Conservation (phyloP, 345 rosid genomes). For the Microthlaspi erraticum region DNA sequence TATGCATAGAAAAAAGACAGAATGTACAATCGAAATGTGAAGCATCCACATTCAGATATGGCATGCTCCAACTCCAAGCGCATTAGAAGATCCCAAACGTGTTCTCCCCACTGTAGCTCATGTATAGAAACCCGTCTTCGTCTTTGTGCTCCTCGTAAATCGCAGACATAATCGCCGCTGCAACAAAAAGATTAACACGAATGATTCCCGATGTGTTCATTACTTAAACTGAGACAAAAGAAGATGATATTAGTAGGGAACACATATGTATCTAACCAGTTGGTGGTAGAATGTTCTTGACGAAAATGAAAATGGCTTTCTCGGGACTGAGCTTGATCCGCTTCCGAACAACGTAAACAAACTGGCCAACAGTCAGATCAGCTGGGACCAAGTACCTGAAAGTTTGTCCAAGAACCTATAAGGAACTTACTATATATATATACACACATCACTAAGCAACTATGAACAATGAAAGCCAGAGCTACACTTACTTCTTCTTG, state of each 20-base stretch:
- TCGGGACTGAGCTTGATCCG: conserved; percentile 66
- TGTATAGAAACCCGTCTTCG: conserved; percentile 63
- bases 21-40: conserved; percentile 26
- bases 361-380: conserved; percentile 68
- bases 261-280: conserved; percentile 43
- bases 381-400: conserved; percentile 64
- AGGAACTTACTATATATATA: neutral
- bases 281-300: conserved; percentile 60
- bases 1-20: conserved; percentile 22
- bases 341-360: conserved; percentile 66
- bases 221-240: too few relatives aligned
- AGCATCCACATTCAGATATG: conserved; percentile 19
- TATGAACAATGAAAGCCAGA: neutral
- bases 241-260: neutral
- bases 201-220: too few relatives aligned
- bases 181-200: neutral
- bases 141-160: conserved; percentile 52
- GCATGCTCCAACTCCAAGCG: neutral
- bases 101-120: conserved; percentile 70
- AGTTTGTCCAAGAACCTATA: neutral
- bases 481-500: conserved; percentile 79
- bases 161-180: conserved; percentile 65
- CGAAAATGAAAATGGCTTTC: conserved; percentile 65
- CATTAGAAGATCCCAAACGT: conserved; percentile 53
- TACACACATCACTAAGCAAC: neutral